phyloP scores from a whole-genome alignment of 1,284 basidiomycete species.

The Violaceomyces palustris region DNA sequence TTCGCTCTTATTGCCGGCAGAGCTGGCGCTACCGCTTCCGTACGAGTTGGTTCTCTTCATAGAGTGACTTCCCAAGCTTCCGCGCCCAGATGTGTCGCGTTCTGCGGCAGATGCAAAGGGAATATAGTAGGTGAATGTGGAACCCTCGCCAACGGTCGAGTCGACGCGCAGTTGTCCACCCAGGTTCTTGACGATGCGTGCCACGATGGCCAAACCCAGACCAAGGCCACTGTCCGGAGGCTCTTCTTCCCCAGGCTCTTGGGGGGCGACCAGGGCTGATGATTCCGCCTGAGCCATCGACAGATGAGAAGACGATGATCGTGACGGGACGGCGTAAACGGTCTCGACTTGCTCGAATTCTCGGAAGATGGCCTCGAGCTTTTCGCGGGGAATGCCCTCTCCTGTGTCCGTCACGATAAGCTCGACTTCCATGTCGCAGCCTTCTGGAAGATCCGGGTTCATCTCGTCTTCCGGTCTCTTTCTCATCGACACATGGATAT shows the following conservation, averaged over 20 bases:
- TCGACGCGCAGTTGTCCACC: conserved; percentile 75
- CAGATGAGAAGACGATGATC: not conserved
- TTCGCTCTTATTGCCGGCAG: conserved; percentile 53
- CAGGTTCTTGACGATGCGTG: conserved; percentile 74
- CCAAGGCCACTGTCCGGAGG: conserved; percentile 54
- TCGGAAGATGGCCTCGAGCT: conserved; percentile 75
- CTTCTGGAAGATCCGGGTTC: conserved; percentile 14
- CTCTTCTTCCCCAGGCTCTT: not conserved
- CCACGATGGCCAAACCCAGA: conserved; percentile 73
- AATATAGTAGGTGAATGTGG: conserved; percentile 67
- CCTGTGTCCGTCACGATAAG: conserved; percentile 73
- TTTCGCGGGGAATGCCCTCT: conserved; percentile 67
- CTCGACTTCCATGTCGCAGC: conserved; percentile 61
- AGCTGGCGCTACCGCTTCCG: conserved; percentile 26
- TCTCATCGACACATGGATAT: conserved; percentile 64
- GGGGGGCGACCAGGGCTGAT: not conserved
- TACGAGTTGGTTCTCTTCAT: conserved; percentile 32
- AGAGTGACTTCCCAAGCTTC: conserved; percentile 2
- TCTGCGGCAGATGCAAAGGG: conserved; percentile 56
- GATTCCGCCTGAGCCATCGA: too few species aligned
- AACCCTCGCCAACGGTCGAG: conserved; percentile 67
- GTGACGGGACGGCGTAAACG: conserved; percentile 5
- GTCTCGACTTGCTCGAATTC: conserved; percentile 80
- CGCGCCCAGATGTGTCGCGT: conserved; percentile 2
- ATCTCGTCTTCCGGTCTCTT: conserved; percentile 34